phyloP scores from a whole-genome alignment of 345 rosid genomes.

The Melaleuca alternifolia region DNA sequence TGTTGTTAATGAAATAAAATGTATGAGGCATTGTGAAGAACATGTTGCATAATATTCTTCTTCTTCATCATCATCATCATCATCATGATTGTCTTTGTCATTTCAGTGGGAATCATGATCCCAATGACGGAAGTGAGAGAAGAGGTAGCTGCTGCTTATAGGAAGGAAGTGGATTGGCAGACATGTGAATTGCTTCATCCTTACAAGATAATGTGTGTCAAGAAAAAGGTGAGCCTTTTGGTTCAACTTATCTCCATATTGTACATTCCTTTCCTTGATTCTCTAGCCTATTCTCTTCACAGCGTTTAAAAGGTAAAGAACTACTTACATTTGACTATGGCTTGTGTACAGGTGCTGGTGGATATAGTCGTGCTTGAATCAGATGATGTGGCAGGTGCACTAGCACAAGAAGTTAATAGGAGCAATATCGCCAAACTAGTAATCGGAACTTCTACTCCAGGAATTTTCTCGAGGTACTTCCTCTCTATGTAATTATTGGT shows the following conservation, averaged over 20 bases:
- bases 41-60: neutral
- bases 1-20: neutral
- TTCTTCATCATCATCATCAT: neutral
- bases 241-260: neutral
- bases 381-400: constrained; percentile 48
- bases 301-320: neutral
- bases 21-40: neutral
- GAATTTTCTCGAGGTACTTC: constrained; percentile 57
- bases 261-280: neutral
- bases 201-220: constrained; percentile 49
- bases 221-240: constrained; percentile 34
- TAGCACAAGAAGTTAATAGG: constrained; percentile 55
- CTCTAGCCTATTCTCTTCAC: neutral
- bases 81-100: neutral
- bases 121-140: constrained; percentile 67
- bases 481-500: neutral
- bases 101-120: constrained; percentile 13
- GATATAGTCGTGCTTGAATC: constrained; percentile 53
- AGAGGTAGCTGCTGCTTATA: constrained; percentile 65
- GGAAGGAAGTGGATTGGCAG: constrained; percentile 61
- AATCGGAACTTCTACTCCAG: constrained; percentile 51
- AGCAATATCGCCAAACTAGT: constrained; percentile 45
- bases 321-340: neutral
- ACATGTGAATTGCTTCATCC: constrained; percentile 47
- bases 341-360: constrained; percentile 33